A percentile compares a stretch with the other conserved stretches of the same genome.
These are phyloP conservation scores for Gossypium raimondii DNA, from an alignment of 345 rosid genomes.

Conservation along the genomic window DNA sequence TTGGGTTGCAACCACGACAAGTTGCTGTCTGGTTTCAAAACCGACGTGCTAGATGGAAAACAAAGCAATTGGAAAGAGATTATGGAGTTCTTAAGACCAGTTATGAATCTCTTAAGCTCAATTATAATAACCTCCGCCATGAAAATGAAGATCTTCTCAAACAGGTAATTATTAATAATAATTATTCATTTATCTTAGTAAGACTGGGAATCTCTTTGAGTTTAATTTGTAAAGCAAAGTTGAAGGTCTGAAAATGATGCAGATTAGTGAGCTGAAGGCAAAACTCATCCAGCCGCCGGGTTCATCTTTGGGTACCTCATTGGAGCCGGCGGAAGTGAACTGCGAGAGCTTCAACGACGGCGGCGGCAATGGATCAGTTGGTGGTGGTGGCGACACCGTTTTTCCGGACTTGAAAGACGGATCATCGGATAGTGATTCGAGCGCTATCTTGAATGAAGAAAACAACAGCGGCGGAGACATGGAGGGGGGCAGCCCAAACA, in stretches of 20 bases:
- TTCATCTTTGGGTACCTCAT: slow-evolving; percentile 21
- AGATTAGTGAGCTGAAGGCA: slow-evolving; percentile 72
- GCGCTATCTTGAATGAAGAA: slow-evolving; percentile 77
- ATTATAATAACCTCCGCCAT: slow-evolving; percentile 64
- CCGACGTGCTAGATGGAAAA: slow-evolving; percentile 90
- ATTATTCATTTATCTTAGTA: background rate
- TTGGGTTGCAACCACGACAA: slow-evolving; percentile 79
- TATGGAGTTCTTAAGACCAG: slow-evolving; percentile 52
- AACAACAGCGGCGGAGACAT: background rate
- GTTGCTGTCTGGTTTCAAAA: slow-evolving; percentile 93
- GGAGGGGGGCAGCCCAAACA: slow-evolving; percentile 32
- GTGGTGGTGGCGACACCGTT: slow-evolving; percentile 9
- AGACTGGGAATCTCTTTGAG: background rate
- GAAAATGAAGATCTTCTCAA: slow-evolving; percentile 76
- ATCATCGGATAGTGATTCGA: slow-evolving; percentile 84
- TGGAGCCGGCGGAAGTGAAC: slow-evolving; percentile 34
- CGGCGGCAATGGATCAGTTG: background rate
- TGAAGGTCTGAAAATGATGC: slow-evolving; percentile 8
- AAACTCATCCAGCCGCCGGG: slow-evolving; percentile 36
- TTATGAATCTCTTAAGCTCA: slow-evolving; percentile 58
- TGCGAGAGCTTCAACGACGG: slow-evolving; percentile 31
- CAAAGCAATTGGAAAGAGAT: slow-evolving; percentile 74
- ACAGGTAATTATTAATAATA: slow-evolving; percentile 46
- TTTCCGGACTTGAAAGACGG: slow-evolving; percentile 64
- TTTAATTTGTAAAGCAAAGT: background rate